Conservation (phyloP, 2,329 filamentous ascomycete species). For the Colletotrichum agaves region DNA sequence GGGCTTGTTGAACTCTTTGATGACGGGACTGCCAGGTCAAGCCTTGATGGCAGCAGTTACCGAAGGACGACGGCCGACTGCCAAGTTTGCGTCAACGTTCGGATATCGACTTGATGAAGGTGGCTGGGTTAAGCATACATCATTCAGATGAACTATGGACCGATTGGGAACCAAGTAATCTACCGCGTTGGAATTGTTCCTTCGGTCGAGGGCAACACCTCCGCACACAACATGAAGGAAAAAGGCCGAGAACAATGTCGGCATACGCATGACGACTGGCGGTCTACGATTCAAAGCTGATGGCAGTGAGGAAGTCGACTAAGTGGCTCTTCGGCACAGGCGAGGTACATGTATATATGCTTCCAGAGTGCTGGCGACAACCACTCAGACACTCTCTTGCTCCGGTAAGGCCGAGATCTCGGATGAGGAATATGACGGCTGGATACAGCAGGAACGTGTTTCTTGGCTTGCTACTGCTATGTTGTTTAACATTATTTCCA, state of each 20-base stretch:
- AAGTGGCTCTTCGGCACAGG: too few species aligned
- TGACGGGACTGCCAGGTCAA: neutral
- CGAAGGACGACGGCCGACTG: slow-evolving; percentile 1
- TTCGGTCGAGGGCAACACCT: neutral
- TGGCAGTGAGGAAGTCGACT: too few species aligned
- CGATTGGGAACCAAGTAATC: slow-evolving; percentile 4
- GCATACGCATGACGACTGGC: slow-evolving; percentile 2
- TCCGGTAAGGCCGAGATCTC: too few species aligned
- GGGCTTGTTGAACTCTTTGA: slow-evolving; percentile 16
- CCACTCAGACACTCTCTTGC: too few species aligned
- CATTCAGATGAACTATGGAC: slow-evolving; percentile 2
- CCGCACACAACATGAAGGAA: neutral
- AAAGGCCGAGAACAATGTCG: neutral
- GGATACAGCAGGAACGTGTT: too few species aligned
- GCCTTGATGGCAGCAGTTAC: neutral
- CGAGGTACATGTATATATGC: too few species aligned
- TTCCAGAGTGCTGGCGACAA: too few species aligned
- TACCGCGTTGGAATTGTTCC: neutral
- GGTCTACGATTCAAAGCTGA: too few species aligned
- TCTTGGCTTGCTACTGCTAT: too few species aligned
- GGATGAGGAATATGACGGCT: too few species aligned
- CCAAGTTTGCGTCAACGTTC: neutral
- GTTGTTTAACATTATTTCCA: too few species aligned
- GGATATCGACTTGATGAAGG: too few species aligned
- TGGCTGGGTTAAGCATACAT: neutral